Percentiles rank a stretch among this genome's conserved stretches.
Conservation (phyloP, 345 rosid species). For the Eutrema heterophyllum region DNA sequence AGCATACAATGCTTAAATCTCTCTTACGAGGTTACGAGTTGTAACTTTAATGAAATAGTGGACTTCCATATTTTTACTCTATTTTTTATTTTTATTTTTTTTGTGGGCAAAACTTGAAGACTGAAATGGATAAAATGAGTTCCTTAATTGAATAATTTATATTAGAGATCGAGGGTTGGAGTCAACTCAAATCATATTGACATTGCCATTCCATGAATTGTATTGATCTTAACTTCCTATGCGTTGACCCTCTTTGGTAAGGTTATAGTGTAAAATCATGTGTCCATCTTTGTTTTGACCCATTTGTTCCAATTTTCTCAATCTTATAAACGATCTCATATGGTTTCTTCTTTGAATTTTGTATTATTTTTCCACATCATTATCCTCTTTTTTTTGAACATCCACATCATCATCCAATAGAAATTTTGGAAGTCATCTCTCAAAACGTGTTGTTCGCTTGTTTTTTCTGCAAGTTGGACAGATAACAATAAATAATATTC, state of each 20-base stretch:
- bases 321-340: not conserved
- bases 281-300: conserved; percentile 10
- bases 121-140: not conserved
- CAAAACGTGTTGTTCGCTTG: conserved; percentile 6
- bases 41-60: not conserved
- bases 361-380: not conserved
- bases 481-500: not conserved
- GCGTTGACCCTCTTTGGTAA: conserved; percentile 16
- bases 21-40: not conserved
- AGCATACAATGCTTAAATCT: not conserved
- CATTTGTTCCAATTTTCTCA: not conserved
- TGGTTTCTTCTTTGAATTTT: conserved; percentile 14
- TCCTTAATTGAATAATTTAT: not conserved
- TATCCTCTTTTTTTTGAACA: too few relatives aligned
- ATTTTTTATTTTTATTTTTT: too few relatives aligned
- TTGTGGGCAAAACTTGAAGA: not conserved
- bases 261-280: not conserved
- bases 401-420: not conserved
- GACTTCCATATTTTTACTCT: not conserved
- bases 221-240: not conserved
- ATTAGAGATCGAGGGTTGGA: not conserved
- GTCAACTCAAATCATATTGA: conserved; percentile 14
- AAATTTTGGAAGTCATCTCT: not conserved
- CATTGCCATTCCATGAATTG: not conserved
- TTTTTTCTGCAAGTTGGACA: conserved; percentile 12